These are phyloP conservation scores for Heimioporus sp. DNA, from an alignment of 768 basidiomycete genomes.

Conservation along the genomic window DNA sequence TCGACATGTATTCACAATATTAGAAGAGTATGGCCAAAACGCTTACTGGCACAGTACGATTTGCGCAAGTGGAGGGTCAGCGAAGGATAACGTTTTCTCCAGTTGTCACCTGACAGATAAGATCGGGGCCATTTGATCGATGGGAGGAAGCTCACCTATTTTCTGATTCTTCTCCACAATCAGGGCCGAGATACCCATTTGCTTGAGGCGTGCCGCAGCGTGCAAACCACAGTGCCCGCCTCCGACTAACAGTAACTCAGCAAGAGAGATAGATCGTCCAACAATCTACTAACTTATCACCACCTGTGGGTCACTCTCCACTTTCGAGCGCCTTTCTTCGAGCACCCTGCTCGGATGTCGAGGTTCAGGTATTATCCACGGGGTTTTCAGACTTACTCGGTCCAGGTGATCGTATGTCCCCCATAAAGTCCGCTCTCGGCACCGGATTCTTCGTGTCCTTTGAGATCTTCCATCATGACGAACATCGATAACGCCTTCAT, in stretches of 20 bases:
- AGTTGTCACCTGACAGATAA: background rate
- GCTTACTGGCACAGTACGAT: background rate
- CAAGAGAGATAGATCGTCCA: background rate
- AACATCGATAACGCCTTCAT: slow-evolving; percentile 4
- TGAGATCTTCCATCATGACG: slow-evolving; percentile 3
- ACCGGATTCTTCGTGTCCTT: background rate
- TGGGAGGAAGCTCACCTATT: background rate
- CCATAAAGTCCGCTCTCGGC: slow-evolving; percentile 1
- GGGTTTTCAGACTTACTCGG: background rate
- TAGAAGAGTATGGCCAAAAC: background rate
- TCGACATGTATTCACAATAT: background rate
- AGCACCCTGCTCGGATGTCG: background rate
- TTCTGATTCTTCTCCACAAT: slow-evolving; percentile 4
- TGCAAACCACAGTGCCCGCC: slow-evolving; percentile 2
- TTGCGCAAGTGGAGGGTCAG: slow-evolving; percentile 1
- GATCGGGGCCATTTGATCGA: background rate
- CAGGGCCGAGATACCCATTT: background rate
- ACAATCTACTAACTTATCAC: background rate
- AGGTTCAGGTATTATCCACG: background rate
- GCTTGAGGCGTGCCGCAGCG: slow-evolving; percentile 1
- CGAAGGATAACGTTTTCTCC: slow-evolving; percentile 8
- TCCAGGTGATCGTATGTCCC: slow-evolving; percentile 4
- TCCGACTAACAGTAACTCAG: background rate
- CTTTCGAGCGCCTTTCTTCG: background rate
- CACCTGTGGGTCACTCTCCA: slow-evolving; percentile 4